These are phyloP conservation scores for Tylopilus intermedius DNA, from an alignment of 768 basidiomycete genomes.

Conservation along the genomic window DNA sequence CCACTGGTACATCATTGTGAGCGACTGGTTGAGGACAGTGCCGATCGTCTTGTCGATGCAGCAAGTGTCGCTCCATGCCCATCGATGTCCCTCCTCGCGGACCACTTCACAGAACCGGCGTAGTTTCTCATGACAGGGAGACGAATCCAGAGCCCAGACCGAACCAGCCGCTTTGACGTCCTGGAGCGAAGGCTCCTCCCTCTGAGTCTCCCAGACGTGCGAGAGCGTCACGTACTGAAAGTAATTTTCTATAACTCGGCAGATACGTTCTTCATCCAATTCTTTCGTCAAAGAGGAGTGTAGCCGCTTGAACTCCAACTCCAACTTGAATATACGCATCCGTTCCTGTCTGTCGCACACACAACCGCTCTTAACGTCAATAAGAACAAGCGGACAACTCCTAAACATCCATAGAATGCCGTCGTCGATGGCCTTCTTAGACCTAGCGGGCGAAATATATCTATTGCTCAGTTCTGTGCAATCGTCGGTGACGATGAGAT, in stretches of 20 bases:
- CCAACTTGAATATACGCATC: slow-evolving; percentile 1
- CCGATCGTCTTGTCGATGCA: slow-evolving; percentile 12
- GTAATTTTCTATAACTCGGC: background rate
- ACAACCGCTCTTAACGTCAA: background rate
- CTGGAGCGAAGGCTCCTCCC: slow-evolving; percentile 8
- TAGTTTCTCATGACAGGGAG: slow-evolving; percentile 3
- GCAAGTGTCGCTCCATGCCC: slow-evolving; percentile 13
- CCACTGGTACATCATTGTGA: too few relatives aligned
- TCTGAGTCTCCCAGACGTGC: slow-evolving; percentile 8
- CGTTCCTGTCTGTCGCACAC: background rate
- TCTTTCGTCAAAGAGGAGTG: slow-evolving; percentile 6
- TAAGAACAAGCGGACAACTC: background rate
- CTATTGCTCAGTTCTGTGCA: background rate
- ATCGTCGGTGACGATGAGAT: background rate
- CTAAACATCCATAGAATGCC: background rate
- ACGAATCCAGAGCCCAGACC: slow-evolving; percentile 6
- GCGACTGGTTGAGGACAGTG: background rate
- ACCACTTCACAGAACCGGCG: slow-evolving; percentile 6
- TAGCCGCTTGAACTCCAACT: background rate
- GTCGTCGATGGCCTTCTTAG: background rate
- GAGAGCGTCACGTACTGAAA: slow-evolving; percentile 12
- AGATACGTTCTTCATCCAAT: slow-evolving; percentile 1
- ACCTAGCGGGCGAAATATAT: background rate
- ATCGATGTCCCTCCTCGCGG: slow-evolving; percentile 8
- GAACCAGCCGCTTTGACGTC: slow-evolving; percentile 2